These are phyloP conservation scores for Solanum pennellii DNA, from an alignment of 257 asterid species.

Conservation along the genomic window DNA sequence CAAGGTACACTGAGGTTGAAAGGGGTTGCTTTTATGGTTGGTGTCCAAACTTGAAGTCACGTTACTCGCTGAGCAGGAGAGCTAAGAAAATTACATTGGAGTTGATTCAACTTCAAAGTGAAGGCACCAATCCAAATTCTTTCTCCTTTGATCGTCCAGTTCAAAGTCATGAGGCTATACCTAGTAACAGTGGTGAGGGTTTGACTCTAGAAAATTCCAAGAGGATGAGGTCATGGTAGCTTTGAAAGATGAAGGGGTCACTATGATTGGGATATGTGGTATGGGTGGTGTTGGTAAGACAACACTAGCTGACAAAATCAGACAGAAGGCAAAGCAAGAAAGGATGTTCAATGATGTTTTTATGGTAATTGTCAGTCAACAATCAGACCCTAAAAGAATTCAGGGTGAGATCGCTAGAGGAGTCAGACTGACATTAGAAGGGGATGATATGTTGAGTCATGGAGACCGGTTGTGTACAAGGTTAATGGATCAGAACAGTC, in stretches of 20 bases:
- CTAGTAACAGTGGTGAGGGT: neutral
- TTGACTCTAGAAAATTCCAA: neutral
- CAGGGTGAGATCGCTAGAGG: neutral
- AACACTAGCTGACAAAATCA: neutral
- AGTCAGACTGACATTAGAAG: neutral
- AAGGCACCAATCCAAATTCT: neutral
- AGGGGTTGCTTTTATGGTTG: neutral
- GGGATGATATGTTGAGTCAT: neutral
- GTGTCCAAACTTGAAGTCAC: neutral
- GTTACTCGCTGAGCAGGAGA: neutral
- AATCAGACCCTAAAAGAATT: neutral
- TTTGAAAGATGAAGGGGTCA: neutral
- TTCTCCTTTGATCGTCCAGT: neutral
- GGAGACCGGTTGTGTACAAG: neutral
- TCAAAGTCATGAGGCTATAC: neutral
- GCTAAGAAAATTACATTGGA: neutral
- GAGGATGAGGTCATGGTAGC: neutral
- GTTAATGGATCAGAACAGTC: neutral
- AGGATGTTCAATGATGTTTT: neutral
- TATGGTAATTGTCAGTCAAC: neutral
- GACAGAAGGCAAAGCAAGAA: neutral
- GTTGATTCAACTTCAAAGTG: neutral
- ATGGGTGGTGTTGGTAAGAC: constrained; percentile 11
- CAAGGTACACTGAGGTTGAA: neutral
- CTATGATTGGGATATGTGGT: constrained; percentile 7